Percentiles rank a stretch among this genome's conserved stretches.
Conservation (phyloP, 148 eudicot genomes). For the Chenopodium formosanum region DNA sequence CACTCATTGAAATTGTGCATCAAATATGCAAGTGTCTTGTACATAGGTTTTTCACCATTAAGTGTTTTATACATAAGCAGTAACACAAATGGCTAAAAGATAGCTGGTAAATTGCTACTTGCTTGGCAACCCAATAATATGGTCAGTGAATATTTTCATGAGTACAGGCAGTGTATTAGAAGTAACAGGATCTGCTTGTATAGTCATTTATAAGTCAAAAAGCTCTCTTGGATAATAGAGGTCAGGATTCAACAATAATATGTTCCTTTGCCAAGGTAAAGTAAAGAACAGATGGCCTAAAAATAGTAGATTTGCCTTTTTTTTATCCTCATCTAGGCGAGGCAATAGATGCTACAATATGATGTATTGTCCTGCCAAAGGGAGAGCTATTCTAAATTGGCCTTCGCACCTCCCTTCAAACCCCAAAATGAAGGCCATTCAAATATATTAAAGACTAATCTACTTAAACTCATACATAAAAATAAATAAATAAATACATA, state of each 20-base stretch:
- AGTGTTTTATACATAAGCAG: neutral
- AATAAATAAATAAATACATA: too few species aligned
- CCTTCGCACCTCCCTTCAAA: neutral
- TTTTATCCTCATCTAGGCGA: neutral
- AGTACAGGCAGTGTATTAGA: neutral
- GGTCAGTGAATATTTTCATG: neutral
- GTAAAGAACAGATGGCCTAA: too few species aligned
- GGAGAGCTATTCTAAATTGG: neutral
- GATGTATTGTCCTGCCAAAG: too few species aligned
- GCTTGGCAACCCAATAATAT: neutral
- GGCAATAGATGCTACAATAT: neutral
- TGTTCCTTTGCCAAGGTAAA: neutral
- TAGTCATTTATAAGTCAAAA: neutral
- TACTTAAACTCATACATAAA: neutral
- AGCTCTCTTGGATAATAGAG: neutral
- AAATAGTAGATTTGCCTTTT: neutral
- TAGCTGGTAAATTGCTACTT: neutral
- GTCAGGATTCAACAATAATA: neutral
- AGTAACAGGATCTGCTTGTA: neutral
- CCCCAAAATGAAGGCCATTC: neutral
- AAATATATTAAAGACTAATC: neutral
- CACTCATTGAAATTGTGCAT: neutral
- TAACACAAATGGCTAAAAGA: neutral
- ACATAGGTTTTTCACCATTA: neutral
- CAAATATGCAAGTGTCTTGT: neutral